phyloP scores from a whole-genome alignment of 345 rosid species.

The Syzygium aqueum region DNA sequence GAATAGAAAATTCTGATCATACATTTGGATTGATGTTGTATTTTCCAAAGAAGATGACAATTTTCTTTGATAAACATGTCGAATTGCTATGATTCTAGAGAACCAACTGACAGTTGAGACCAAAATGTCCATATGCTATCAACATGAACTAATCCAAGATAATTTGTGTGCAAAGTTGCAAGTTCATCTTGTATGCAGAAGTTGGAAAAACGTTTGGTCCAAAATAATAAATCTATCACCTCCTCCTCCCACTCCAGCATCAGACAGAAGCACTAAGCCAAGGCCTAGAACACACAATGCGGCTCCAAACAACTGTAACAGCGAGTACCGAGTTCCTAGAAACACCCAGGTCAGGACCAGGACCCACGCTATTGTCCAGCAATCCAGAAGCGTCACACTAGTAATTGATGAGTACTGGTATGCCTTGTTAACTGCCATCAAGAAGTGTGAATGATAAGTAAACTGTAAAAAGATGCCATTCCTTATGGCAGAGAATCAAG shows the following conservation, averaged over 20 bases:
- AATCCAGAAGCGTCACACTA: conserved; percentile 56
- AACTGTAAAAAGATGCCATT: background rate
- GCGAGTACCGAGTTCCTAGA: conserved; percentile 41
- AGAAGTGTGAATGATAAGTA: background rate
- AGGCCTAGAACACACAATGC: conserved; percentile 49
- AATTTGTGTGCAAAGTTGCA: background rate
- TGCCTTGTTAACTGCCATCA: conserved; percentile 43
- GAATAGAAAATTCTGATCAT: background rate
- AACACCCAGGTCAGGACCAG: conserved; percentile 43
- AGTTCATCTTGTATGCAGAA: background rate
- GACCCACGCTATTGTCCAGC: conserved; percentile 50
- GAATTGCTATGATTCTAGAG: background rate
- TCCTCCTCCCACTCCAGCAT: conserved; percentile 50
- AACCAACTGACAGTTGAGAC: background rate
- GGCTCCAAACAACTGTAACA: conserved; percentile 49
- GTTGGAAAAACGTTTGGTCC: background rate
- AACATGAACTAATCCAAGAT: background rate
- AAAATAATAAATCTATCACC: conserved; percentile 16
- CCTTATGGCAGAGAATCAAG: background rate
- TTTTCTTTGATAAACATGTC: background rate
- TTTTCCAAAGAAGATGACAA: background rate
- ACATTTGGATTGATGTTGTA: background rate
- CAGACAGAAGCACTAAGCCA: conserved; percentile 50
- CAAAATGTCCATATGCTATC: background rate
- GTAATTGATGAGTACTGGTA: conserved; percentile 60